Percentiles rank a stretch among this genome's conserved stretches.
These are phyloP conservation scores for Fusarium sp. DNA, from an alignment of 2,329 filamentous ascomycete species.

Conservation along the genomic window DNA sequence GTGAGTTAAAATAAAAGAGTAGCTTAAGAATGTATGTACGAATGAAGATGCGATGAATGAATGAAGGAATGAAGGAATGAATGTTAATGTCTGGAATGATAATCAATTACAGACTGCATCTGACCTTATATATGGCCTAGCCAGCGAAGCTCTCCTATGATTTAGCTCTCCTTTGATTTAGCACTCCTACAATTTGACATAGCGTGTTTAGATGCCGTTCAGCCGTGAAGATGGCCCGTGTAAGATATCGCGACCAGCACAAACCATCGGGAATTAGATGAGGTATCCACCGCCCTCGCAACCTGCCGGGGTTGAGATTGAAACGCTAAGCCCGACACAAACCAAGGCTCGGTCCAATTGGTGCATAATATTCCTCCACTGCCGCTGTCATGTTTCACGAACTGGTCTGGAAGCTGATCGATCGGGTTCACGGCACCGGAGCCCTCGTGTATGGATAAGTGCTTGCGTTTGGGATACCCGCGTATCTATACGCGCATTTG, in stretches of 20 bases:
- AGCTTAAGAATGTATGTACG: conserved; percentile 1
- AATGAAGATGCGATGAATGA: not conserved
- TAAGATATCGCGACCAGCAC: not conserved
- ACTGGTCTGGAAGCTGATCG: conserved; percentile 1
- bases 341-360: not conserved
- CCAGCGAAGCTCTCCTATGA: not conserved
- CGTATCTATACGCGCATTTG: no score
- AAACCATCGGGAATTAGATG: not conserved
- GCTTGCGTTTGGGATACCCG: not conserved
- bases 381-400: conserved; percentile 30
- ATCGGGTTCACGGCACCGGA: conserved; percentile 29
- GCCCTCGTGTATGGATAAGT: not conserved
- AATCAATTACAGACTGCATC: not conserved
- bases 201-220: conserved; percentile 17
- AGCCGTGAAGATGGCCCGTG: conserved; percentile 21
- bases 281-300: conserved; percentile 17
- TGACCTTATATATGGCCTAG: not conserved
- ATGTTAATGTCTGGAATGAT: not conserved
- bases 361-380: conserved; percentile 33
- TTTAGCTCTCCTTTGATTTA: not conserved
- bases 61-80: conserved; percentile 5
- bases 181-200: not conserved
- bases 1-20: not conserved
- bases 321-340: conserved; percentile 8
- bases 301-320: conserved; percentile 20